Evolutionary conservation across 2,329 filamentous ascomycete species (phyloP), one percentile per base, ranked within the genome.

Genomic region (Calonectria pseudoreteaudii): DNA sequence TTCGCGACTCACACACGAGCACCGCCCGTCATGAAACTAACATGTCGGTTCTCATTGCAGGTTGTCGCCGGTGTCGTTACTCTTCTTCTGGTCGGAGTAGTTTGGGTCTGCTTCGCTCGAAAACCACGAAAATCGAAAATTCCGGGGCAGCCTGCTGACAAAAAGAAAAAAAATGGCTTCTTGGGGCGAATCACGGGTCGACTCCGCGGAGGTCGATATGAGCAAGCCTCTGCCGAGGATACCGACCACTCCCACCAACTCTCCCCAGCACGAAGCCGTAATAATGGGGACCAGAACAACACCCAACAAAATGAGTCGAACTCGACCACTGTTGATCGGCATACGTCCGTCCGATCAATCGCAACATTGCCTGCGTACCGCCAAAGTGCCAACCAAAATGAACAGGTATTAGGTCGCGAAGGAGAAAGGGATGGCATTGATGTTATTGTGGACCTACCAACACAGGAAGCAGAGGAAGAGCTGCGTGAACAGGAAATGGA

Each of bases 351-450:
- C 58, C 93, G 96, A 70, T 98, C 95, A n/a, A 92, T 98, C 70
- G 97, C 98, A 90, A 98, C 97, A 0, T 86, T 99, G 3, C 97
- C 97, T 0, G 91, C 94, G 0, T 99, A 99, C 83, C 93, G 94
- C 3, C 90, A 89, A 20, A 91, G 91, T 34, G 91, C 95, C 0
- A 89, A 91, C 65, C 93, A 94, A 26, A 93, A 91, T 58, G 97
- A 99, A 84, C 93, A 93, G 78, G 92, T 98, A 1, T 88, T 98
- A 62, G 97, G 93, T 10, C 91, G 96, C 7, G 97, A 98, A 84
- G 97, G 97, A 65, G 97, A 99, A 83, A 91, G 97, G 74, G 96
- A 90, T 68, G 97, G 97, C 10, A 95, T 99, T 79, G 97, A 99
- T 80, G 91, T 94, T 5, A 95, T 99, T 0, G 86, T 98, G 16